phyloP scores from a whole-genome alignment of 148 eudicot species.

The Camellia japonica region DNA sequence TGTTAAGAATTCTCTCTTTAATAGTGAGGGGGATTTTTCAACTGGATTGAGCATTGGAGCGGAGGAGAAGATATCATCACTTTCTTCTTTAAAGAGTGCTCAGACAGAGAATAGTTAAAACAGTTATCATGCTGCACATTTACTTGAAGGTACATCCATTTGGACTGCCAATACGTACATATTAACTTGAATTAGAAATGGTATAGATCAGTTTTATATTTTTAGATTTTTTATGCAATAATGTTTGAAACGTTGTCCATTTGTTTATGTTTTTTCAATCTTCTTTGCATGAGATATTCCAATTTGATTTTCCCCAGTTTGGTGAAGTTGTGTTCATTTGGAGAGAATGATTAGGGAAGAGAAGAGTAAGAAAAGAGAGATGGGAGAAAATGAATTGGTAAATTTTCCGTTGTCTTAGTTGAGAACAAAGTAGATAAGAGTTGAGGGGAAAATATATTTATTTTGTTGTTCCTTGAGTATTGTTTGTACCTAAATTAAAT shows the following conservation, averaged over 20 bases:
- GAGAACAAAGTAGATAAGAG: background rate
- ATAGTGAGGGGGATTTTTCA: constrained; percentile 15
- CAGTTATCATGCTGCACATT: background rate
- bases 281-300: background rate
- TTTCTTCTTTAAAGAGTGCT: constrained; percentile 19
- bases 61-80: constrained; percentile 15
- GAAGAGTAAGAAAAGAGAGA: background rate
- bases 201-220: background rate
- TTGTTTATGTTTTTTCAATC: background rate
- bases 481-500: background rate
- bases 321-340: constrained; percentile 1
- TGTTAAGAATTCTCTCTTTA: constrained; percentile 35
- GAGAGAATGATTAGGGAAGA: background rate
- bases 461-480: too few species aligned
- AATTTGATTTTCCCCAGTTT: too few species aligned
- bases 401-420: too few species aligned
- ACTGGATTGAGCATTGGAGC: constrained; percentile 19
- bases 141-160: constrained; percentile 18
- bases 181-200: background rate
- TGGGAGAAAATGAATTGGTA: background rate
- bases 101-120: constrained; percentile 32
- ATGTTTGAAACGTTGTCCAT: background rate
- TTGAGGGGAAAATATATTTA: too few species aligned
- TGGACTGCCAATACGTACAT: background rate
- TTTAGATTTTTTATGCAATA: background rate